Base-by-base conservation (phyloP, 306 rosid species). In the Acacia melanoxylon region DNA sequence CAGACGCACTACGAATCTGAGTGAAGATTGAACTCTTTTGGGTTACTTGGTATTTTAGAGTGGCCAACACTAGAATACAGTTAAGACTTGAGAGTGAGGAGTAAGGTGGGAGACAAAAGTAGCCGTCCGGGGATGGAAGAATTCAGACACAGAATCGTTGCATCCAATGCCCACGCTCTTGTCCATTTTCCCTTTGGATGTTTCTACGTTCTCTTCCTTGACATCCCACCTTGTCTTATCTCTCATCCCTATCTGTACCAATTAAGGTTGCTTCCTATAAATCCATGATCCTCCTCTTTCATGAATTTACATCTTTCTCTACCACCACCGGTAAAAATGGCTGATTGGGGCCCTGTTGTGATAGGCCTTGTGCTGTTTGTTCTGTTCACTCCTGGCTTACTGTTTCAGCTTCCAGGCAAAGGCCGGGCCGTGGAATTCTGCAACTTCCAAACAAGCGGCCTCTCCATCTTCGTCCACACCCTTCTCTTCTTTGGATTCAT, bases 371-470 rank as follows among this genome's bases (percentile, higher is more conserved):
- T 89, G 45, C 87, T 91, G 16, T 92, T 91, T 82, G 93, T 94
- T 80, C 7, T 94, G 59, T 79, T 91, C 71, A 89, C 91, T 17
- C 93, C 95, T 0, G 97, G 98, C 15, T 80, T 94, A 58, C 51
- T 94, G 68, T 94, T 91, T 78, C 98, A 94, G 85, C 87, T 91
- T 2, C 98, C 98, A 0, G 95, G 97, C 41, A 92, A 92, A 46
- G 77, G 90, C 79, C 75, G 92, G 49, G 79, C 68, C 6, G 90
- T 86, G 46, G 92, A 91, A 27, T 87, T 94, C 16, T 33, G 71
- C 63, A 92, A 91, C 89, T 77, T 90, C 75, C 91, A 92, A 80
- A 94, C 97, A 4, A 94, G 95, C 72, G 93, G 89, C 3, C 10
- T 91, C 79, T 89, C 98, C 76, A 87, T 91, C 1, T 86, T 94